Percentiles rank a stretch among this genome's conserved stretches.
phyloP scores from a whole-genome alignment of 83 land plant genomes.

The Larix sibirica region DNA sequence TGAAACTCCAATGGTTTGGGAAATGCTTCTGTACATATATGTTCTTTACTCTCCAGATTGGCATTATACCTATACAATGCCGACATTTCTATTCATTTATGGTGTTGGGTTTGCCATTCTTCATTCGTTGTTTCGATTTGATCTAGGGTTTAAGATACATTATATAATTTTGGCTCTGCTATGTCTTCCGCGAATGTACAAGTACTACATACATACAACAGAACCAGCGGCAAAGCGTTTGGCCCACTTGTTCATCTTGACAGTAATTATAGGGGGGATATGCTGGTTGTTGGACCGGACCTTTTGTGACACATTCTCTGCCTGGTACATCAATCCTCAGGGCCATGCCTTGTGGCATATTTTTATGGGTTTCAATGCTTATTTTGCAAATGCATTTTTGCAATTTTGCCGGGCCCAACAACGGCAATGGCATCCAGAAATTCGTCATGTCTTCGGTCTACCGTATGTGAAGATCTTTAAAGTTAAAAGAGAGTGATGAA shows the following conservation, averaged over 20 bases:
- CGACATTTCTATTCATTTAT: conserved; percentile 74
- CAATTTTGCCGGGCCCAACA: conserved; percentile 85
- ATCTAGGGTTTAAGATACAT: conserved; percentile 62
- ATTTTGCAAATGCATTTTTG: conserved; percentile 66
- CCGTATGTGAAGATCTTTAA: conserved; percentile 71
- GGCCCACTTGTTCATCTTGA: conserved; percentile 53
- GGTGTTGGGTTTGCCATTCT: conserved; percentile 61
- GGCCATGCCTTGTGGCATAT: conserved; percentile 82
- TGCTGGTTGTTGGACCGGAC: conserved; percentile 61
- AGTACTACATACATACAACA: conserved; percentile 74
- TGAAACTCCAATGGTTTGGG: conserved; percentile 91
- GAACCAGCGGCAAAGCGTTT: conserved; percentile 55
- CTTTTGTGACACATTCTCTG: conserved; percentile 36
- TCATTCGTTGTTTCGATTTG: conserved; percentile 54
- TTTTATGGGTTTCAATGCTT: conserved; percentile 68
- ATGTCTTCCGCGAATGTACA: conserved; percentile 81
- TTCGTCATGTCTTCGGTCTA: conserved; percentile 43
- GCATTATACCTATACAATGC: conserved; percentile 83
- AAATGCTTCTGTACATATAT: conserved; percentile 73
- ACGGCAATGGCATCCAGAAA: conserved; percentile 59
- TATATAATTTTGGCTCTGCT: conserved; percentile 60
- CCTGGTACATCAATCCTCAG: conserved; percentile 57
- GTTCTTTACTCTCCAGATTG: conserved; percentile 88
- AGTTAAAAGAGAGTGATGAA: conserved; percentile 32
- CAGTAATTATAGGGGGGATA: conserved; percentile 40